A percentile compares a stretch with the other conserved stretches of the same genome.
Conservation (phyloP, 1,284 basidiomycete species). For the Lentinula novae-zelandiae region DNA sequence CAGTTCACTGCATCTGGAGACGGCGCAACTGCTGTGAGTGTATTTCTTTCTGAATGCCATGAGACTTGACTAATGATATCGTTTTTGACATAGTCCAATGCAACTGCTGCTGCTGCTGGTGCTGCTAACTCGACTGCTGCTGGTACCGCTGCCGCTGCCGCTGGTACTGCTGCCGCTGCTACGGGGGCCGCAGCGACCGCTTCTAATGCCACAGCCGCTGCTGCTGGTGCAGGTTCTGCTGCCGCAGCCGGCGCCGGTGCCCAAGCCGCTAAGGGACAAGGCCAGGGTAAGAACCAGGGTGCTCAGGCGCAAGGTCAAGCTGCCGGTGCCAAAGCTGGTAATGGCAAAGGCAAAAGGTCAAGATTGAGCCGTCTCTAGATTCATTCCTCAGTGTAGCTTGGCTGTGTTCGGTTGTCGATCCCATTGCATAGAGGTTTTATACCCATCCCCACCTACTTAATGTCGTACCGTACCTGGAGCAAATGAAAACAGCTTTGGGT, state of each 20-base stretch:
- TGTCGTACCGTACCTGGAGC: constrained; percentile 11
- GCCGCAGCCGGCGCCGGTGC: too few relatives aligned
- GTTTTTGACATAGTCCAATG: not conserved
- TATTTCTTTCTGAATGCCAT: not conserved
- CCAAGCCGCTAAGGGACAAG: too few relatives aligned
- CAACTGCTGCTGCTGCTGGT: not conserved
- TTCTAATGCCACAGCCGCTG: not conserved
- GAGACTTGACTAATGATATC: not conserved
- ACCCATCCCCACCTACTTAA: not conserved
- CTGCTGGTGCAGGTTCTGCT: not conserved
- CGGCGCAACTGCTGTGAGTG: not conserved
- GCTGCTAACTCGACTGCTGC: too few relatives aligned
- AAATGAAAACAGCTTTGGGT: constrained; percentile 12
- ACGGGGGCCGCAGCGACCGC: not conserved
- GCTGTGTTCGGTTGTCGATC: not conserved
- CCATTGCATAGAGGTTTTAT: not conserved
- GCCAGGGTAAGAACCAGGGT: too few relatives aligned
- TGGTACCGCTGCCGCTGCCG: too few relatives aligned
- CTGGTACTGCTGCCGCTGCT: not conserved
- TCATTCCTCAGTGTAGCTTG: not conserved
- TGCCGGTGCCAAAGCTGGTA: not conserved
- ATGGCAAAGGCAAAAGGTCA: not conserved
- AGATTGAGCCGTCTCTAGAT: not conserved
- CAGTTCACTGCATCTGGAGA: constrained; percentile 12
- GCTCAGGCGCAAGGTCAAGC: too few relatives aligned